These are phyloP conservation scores for Quercus lobata DNA, from an alignment of 331 rosid species.

Conservation along the genomic window DNA sequence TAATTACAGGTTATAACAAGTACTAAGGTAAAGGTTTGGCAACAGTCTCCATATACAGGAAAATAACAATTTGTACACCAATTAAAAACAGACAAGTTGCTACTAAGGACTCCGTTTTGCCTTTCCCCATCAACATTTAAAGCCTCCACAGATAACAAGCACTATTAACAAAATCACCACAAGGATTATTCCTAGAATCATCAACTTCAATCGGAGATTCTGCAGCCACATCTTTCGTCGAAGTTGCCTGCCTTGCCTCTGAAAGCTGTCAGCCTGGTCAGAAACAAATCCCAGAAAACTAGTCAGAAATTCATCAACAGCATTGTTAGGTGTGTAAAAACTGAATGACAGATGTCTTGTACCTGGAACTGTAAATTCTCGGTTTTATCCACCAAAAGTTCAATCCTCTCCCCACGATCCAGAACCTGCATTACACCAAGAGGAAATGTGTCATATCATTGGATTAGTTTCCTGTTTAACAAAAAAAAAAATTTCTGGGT, in stretches of 20 bases:
- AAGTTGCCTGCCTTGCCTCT: conserved; percentile 95
- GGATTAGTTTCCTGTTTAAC: neutral
- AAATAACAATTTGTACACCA: conserved; percentile 38
- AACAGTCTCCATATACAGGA: conserved; percentile 29
- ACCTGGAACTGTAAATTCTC: conserved; percentile 98
- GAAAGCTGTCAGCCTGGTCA: conserved; percentile 94
- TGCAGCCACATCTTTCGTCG: conserved; percentile 98
- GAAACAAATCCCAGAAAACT: neutral
- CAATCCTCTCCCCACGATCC: conserved; percentile 99
- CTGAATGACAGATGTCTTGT: conserved; percentile 3
- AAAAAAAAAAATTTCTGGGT: neutral
- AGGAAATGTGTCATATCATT: conserved; percentile 1
- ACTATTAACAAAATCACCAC: conserved; percentile 60
- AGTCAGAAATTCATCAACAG: neutral
- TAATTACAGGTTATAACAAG: conserved; percentile 30
- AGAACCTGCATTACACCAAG: conserved; percentile 57
- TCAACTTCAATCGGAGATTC: conserved; percentile 85
- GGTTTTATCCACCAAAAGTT: conserved; percentile 92
- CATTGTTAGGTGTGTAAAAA: neutral
- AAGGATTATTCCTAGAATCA: conserved; percentile 77
- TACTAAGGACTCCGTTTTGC: neutral
- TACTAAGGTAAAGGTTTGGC: conserved; percentile 18
- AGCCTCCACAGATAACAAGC: conserved; percentile 84
- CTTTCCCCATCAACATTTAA: conserved; percentile 59
- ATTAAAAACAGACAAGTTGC: neutral